Conservation (phyloP, 805 yeast species). For the Candida palmyrensis region DNA sequence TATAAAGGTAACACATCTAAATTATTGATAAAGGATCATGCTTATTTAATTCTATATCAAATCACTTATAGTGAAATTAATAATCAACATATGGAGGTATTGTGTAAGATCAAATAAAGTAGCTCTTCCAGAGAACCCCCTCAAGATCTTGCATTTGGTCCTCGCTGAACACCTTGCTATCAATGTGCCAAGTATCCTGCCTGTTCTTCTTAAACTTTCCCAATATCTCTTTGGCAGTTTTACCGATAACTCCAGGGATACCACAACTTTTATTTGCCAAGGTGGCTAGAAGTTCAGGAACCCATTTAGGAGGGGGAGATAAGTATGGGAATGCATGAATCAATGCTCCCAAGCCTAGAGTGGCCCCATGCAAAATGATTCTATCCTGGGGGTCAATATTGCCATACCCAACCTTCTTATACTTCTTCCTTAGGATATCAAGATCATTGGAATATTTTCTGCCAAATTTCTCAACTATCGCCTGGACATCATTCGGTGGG, state of each 20-base stretch:
- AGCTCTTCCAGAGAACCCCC: constrained; percentile 91
- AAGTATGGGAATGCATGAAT: constrained; percentile 85
- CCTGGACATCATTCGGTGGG: constrained; percentile 43
- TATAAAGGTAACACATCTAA: too few relatives aligned
- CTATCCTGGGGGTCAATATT: constrained; percentile 34
- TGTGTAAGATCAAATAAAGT: constrained; percentile 66
- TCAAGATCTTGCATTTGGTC: constrained; percentile 87
- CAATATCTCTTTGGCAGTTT: constrained; percentile 74
- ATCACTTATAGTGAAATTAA: too few relatives aligned
- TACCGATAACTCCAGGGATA: constrained; percentile 73
- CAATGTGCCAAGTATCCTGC: constrained; percentile 96
- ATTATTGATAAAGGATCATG: too few relatives aligned
- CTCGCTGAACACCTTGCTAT: constrained; percentile 63
- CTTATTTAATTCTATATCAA: too few relatives aligned
- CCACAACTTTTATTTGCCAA: constrained; percentile 70
- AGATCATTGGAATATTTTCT: constrained; percentile 21
- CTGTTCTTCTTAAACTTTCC: constrained; percentile 86
- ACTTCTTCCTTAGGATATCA: constrained; percentile 37
- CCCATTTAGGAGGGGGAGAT: constrained; percentile 90
- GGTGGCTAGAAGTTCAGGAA: constrained; percentile 65
- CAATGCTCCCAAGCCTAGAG: constrained; percentile 83
- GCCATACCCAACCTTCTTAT: constrained; percentile 35
- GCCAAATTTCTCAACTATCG: constrained; percentile 36
- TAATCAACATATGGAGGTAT: too few relatives aligned
- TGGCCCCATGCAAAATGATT: constrained; percentile 70